Conservation (phyloP, 164 flowering plant genomes). For the Chimonanthus salicifolius region DNA sequence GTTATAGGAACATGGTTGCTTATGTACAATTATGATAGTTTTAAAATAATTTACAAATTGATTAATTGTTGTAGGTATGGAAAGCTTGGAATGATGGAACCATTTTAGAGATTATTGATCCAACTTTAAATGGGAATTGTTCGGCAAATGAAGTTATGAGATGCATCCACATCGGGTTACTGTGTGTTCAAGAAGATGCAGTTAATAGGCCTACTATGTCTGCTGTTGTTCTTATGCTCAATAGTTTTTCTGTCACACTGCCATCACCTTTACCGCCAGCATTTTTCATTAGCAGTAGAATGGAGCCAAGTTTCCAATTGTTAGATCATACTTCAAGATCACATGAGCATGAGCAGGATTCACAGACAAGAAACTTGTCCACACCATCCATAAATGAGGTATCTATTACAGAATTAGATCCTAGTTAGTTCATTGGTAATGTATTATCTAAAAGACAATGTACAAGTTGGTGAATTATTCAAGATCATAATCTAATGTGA, state of each 20-base stretch:
- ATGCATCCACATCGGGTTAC: constrained; percentile 35
- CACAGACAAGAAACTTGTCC: neutral
- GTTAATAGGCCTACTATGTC: constrained; percentile 42
- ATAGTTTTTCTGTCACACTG: constrained; percentile 23
- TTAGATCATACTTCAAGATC: neutral
- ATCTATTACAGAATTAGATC: constrained; percentile 5
- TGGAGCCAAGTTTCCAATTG: neutral
- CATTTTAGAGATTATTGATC: constrained; percentile 18
- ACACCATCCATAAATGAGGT: constrained; percentile 3
- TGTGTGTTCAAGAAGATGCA: constrained; percentile 13
- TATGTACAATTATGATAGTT: too few species aligned
- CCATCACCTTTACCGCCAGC: constrained; percentile 17
- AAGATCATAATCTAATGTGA: too few species aligned
- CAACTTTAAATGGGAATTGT: constrained; percentile 3
- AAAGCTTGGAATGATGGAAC: constrained; percentile 8
- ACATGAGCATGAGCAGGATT: neutral
- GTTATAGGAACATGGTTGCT: neutral
- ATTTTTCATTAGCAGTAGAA: constrained; percentile 17
- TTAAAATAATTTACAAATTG: neutral
- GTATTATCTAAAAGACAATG: too few species aligned
- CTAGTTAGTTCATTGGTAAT: neutral
- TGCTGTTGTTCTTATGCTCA: constrained; percentile 35
- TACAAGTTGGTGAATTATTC: too few species aligned
- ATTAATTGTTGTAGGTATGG: neutral
- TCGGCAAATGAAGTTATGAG: constrained; percentile 26